Base-by-base conservation (phyloP, 2,329 filamentous ascomycete genomes). In the Ambrosiella beaveri region DNA sequence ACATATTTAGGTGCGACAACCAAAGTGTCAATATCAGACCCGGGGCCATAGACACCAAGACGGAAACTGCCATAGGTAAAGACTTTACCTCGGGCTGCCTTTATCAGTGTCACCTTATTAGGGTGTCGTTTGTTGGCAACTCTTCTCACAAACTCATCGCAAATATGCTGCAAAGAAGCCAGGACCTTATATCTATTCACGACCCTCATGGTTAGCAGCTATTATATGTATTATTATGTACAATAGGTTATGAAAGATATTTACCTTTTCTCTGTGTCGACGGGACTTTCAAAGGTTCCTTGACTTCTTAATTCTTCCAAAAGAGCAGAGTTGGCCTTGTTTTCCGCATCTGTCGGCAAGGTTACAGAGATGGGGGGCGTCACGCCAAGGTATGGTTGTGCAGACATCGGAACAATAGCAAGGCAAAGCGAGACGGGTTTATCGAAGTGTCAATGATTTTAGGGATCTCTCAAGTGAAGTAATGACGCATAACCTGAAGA, bases 61-160 rank as follows among this genome's bases (percentile, higher is more conserved):
- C 90, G 85, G 70, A 91, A 98, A 71, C 93, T 97, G 63, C 93
- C 93, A 69, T 93, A 98, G 1, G 91, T 94, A 69, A 95, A 95
- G 64, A 98, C 83, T 72, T 91, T 93, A 63, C 90, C 93, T 57
- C 90, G 87, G 5, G 90, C 87, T 66, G 85, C 84, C 64, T 90
- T 87, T 51, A 93, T 79, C 51, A 93, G 79, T 38, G 83, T 81
- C 49, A 87, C 80, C 51, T 89, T 85, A 55, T 91, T 76, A 7
- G 76, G 74, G 61, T 82, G 83, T 68, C 85, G 89, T 65, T 80
- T 77, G 63, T 77, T 76, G 63, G 88, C 87, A 8, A 95, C 89
- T 62, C 81, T 78, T 68, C 84, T 84, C 59, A 98, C 87, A 65
- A 98, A 95, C 64, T 91, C 88, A 66, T 90, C 76, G 61, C 88